These are phyloP conservation scores for Daldinia vernicosa DNA, from an alignment of 495 filamentous ascomycete species.

Conservation along the genomic window DNA sequence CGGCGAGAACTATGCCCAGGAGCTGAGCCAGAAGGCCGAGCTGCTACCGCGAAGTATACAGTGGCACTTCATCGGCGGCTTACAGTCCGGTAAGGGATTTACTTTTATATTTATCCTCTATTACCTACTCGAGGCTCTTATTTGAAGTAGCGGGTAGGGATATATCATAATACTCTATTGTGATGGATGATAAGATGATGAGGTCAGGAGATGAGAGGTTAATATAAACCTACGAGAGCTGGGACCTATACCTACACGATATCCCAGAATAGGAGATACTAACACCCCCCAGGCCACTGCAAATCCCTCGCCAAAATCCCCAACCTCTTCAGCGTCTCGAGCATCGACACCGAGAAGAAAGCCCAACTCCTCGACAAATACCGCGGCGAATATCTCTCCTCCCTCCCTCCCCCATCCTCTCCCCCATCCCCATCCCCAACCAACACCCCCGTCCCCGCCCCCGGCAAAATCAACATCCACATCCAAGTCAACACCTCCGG, in stretches of 20 bases:
- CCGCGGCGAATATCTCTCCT: conserved; percentile 63
- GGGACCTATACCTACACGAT: no score
- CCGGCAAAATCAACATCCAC: conserved; percentile 72
- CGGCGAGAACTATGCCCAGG: conserved; percentile 97
- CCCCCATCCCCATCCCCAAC: conserved; percentile 2
- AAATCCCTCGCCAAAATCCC: conserved; percentile 83
- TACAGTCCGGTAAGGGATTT: conserved; percentile 67
- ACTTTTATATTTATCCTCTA: no score
- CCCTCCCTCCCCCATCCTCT: conserved; percentile 29
- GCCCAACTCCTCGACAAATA: conserved; percentile 81
- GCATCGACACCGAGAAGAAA: conserved; percentile 87
- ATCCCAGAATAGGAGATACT: no score
- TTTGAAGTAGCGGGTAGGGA: no score
- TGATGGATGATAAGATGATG: no score
- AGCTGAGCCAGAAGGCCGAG: conserved; percentile 84
- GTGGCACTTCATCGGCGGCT: conserved; percentile 96
- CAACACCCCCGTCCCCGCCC: conserved; percentile 32
- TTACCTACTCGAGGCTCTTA: no score
- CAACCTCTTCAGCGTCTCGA: conserved; percentile 93
- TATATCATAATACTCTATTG: not conserved
- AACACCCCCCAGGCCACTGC: conserved; percentile 75
- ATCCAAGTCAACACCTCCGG: conserved; percentile 96
- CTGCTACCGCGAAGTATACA: conserved; percentile 77
- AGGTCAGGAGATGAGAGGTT: no score
- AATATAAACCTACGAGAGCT: no score